Evolutionary conservation across 164 flowering plant species (phyloP).

Genomic region (Magnolia officinalis): DNA sequence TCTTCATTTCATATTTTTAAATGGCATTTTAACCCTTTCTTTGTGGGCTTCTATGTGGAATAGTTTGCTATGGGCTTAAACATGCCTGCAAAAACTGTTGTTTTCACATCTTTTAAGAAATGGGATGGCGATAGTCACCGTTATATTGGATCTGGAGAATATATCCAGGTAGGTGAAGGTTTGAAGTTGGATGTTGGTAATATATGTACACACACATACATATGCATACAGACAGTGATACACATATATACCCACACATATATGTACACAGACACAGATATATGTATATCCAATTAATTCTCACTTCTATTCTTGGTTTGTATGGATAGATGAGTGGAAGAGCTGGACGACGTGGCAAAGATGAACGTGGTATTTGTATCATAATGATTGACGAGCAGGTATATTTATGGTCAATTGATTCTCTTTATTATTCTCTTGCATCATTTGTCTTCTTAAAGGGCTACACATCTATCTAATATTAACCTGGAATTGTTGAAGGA

Average conservation of each 20-base stretch:
- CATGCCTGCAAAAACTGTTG: conserved; percentile 99
- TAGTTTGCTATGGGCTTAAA: conserved; percentile 99
- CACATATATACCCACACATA: neutral
- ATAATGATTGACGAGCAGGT: conserved; percentile 99
- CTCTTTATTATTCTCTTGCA: neutral
- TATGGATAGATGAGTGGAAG: conserved; percentile 91
- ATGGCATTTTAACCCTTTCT: neutral
- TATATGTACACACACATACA: neutral
- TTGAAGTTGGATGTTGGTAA: neutral
- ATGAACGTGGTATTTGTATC: conserved; percentile 95
- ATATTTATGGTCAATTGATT: neutral
- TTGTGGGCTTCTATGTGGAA: neutral
- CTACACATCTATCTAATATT: no score
- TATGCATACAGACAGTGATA: no score
- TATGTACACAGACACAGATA: neutral
- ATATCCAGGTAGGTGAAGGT: conserved; percentile 83
- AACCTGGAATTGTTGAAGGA: neutral
- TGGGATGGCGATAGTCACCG: conserved; percentile 99
- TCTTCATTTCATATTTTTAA: neutral
- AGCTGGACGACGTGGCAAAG: conserved; percentile 99
- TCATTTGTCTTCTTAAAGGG: neutral
- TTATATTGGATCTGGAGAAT: conserved; percentile 92
- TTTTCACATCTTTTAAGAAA: conserved; percentile 86
- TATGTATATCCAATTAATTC: no score
- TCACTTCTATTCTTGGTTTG: neutral